Evolutionary conservation across 116 monocot genomes (phyloP).

Genomic region (Posidonia oceanica): DNA sequence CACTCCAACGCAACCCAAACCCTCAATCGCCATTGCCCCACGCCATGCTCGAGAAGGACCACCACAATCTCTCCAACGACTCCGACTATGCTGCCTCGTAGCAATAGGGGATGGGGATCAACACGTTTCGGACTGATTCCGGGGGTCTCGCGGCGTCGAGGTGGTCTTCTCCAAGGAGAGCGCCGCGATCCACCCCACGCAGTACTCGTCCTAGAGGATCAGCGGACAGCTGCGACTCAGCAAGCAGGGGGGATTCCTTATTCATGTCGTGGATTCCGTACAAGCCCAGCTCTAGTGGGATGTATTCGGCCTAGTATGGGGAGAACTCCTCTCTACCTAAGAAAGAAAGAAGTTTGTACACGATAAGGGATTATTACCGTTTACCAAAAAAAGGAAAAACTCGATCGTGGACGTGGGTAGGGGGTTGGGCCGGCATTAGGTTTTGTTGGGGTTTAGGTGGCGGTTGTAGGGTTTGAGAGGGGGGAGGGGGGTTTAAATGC

Average conservation of each 20-base stretch:
- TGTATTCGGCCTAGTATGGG: background rate
- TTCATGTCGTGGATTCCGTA: slow-evolving; percentile 23
- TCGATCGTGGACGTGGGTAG: no score
- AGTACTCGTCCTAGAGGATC: slow-evolving; percentile 56
- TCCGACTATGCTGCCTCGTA: slow-evolving; percentile 82
- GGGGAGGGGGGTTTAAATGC: no score
- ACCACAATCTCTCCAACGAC: slow-evolving; percentile 90
- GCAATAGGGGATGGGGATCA: slow-evolving; percentile 12
- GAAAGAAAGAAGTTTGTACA: no score
- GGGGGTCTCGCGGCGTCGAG: slow-evolving; percentile 18
- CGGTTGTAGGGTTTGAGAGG: no score
- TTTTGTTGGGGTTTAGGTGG: no score
- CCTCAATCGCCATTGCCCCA: background rate
- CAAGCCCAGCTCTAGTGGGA: background rate
- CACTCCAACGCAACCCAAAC: background rate
- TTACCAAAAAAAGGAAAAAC: no score
- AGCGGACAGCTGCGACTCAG: slow-evolving; percentile 58
- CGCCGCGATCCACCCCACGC: slow-evolving; percentile 73
- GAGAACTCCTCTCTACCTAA: background rate
- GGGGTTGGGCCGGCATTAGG: no score
- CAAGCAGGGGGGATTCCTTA: slow-evolving; percentile 33
- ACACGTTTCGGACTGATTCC: background rate
- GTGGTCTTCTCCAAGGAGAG: slow-evolving; percentile 63
- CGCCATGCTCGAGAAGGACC: slow-evolving; percentile 46
- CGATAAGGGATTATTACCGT: no score